Base-by-base conservation (phyloP, 2,329 filamentous ascomycete genomes). In the Cytospora leucostoma region DNA sequence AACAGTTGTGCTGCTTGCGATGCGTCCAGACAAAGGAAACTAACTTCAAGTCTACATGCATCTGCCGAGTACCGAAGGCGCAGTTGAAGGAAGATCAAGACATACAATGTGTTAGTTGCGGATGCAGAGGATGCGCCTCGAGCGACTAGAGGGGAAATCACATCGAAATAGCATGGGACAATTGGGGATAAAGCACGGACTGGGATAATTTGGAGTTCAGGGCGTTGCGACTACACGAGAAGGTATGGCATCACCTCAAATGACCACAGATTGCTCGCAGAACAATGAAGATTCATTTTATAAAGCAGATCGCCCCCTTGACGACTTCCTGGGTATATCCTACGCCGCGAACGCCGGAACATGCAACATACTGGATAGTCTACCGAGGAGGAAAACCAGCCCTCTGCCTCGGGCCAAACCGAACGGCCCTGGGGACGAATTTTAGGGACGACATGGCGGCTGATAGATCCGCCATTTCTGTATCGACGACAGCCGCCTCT, bases 11-110 rank as follows among this genome's bases (percentile, higher is more conserved):
- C 78, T 99, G 95, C 76, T 82, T 97, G 61, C 87, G 93, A 67
- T 99, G 95, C 77, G 94, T 99, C 62, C 95, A 99, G 78, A 97
- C 95, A n/a, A 98, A 98, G 77, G 95, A 99, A 82, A 99, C 95
- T 35, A 99, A 99, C 77, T 99, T 98, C 81, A 21, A 47, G 21
- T 61, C 92, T 68, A 99, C 94, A 0, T 99, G 95, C 75, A 95
- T 99, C 72, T 99, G 95, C 76, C 91, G 95, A 58, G 94, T 99
- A 57, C 95, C 95, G 1, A 89, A 90, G 73, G 89, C 92, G 37
- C 87, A 96, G 75, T 78, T 99, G 73, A 97, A 97, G 77, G 93
- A 96, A 71, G 88, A 92, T 50, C 90, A 95, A 74, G 90, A 91
- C 44, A 88, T 98, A 37, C 90, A 98, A 76, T 99, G 95, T 73